These are phyloP conservation scores for Bipolaris gigantea DNA, from an alignment of 2,329 filamentous ascomycete genomes.

Conservation along the genomic window DNA sequence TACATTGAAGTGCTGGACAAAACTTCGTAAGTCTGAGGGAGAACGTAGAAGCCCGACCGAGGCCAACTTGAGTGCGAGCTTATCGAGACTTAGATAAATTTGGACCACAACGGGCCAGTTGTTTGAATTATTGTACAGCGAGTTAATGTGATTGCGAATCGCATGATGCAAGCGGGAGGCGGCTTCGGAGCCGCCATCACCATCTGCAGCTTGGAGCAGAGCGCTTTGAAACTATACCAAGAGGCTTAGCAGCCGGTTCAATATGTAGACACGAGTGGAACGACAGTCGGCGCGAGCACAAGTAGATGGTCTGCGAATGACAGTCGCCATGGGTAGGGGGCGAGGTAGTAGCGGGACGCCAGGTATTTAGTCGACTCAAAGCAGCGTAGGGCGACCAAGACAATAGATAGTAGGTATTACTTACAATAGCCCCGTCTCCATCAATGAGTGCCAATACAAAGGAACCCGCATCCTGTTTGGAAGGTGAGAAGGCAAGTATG, in stretches of 20 bases:
- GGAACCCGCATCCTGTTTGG: constrained; percentile 40
- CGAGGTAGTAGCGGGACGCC: not conserved
- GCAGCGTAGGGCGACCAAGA: not conserved
- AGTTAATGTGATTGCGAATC: constrained; percentile 48
- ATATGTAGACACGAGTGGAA: not conserved
- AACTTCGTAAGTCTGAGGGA: constrained; percentile 46
- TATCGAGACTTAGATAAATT: constrained; percentile 52
- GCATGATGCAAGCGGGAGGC: constrained; percentile 48
- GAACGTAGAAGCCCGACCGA: constrained; percentile 46
- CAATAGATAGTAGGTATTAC: constrained; percentile 13
- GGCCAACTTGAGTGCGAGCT: constrained; percentile 48
- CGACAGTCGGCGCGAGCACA: too few species aligned
- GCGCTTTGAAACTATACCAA: constrained; percentile 48
- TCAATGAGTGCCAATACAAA: constrained; percentile 54
- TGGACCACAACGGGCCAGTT: constrained; percentile 53
- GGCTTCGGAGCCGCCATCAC: constrained; percentile 52
- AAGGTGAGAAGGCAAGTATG: constrained; percentile 2
- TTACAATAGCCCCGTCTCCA: constrained; percentile 53
- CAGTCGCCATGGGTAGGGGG: not conserved
- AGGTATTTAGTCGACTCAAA: not conserved
- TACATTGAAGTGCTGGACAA: constrained; percentile 50
- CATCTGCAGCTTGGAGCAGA: constrained; percentile 45
- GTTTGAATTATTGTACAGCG: constrained; percentile 45
- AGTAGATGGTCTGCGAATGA: too few species aligned
- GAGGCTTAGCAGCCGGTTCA: not conserved